phyloP scores from a whole-genome alignment of 75 land plant species.

The Adiantum capillusveneris region DNA sequence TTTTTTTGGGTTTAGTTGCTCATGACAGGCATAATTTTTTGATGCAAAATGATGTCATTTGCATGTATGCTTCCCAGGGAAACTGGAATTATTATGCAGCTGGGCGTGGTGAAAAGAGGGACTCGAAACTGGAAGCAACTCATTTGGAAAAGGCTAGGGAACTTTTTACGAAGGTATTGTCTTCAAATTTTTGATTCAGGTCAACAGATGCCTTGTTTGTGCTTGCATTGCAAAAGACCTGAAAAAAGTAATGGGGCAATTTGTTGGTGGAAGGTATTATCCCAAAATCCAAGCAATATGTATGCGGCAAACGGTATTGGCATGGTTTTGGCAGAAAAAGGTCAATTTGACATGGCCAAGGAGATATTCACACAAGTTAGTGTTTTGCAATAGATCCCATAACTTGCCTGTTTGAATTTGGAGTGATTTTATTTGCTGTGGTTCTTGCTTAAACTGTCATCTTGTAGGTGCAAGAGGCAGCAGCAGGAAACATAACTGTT shows the following conservation, averaged over 20 bases:
- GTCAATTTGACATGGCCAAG: conserved; percentile 87
- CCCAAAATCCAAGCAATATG: conserved; percentile 56
- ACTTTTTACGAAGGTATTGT: conserved; percentile 57
- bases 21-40: background rate
- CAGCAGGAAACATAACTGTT: conserved; percentile 75
- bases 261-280: conserved; percentile 43
- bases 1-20: background rate
- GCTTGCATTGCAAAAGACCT: too few species aligned
- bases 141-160: conserved; percentile 94
- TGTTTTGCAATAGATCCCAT: background rate
- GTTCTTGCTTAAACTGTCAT: background rate
- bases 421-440: background rate
- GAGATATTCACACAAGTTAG: conserved; percentile 88
- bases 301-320: conserved; percentile 99
- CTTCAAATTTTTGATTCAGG: background rate
- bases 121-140: conserved; percentile 82
- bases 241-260: too few species aligned
- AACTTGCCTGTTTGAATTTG: background rate
- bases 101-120: conserved; percentile 72
- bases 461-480: conserved; percentile 93
- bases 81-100: conserved; percentile 99
- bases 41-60: background rate
- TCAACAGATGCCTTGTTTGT: too few species aligned
- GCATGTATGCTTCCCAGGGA: conserved; percentile 33
- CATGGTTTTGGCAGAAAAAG: conserved; percentile 89